Percentiles rank a stretch among this genome's conserved stretches.
phyloP scores from a whole-genome alignment of 1,139 yeast species.

The Spencermartinsiella ligniputridi region DNA sequence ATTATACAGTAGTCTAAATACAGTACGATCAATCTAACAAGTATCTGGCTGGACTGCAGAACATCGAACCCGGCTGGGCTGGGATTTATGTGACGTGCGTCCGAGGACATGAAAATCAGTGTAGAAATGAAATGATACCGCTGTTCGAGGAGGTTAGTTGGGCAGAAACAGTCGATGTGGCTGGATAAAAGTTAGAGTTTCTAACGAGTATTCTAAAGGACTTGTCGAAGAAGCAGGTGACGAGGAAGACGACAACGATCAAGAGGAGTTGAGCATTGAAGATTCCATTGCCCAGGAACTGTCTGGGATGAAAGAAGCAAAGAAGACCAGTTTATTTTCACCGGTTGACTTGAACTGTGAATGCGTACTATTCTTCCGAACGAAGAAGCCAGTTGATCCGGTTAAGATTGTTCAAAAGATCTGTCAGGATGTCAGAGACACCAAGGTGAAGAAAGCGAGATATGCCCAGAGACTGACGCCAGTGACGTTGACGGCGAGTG shows the following conservation, averaged over 20 bases:
- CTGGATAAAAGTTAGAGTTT: too few relatives aligned
- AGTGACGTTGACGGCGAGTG: slow-evolving; percentile 67
- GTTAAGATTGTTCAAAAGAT: slow-evolving; percentile 59
- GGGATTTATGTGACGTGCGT: slow-evolving; percentile 86
- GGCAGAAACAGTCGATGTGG: too few relatives aligned
- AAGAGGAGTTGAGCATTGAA: slow-evolving; percentile 1
- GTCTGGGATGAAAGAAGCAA: slow-evolving; percentile 47
- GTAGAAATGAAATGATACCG: slow-evolving; percentile 65
- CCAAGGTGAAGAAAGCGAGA: slow-evolving; percentile 48
- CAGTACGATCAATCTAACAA: not conserved
- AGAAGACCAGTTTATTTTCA: slow-evolving; percentile 42
- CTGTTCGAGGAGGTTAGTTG: slow-evolving; percentile 47
- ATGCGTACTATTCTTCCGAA: slow-evolving; percentile 75
- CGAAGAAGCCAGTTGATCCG: slow-evolving; percentile 74
- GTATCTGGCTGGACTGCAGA: slow-evolving; percentile 11
- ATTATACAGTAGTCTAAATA: too few relatives aligned
- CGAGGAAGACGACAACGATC: not conserved
- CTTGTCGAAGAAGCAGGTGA: too few relatives aligned
- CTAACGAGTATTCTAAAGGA: too few relatives aligned
- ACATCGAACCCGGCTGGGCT: slow-evolving; percentile 67
- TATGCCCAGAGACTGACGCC: slow-evolving; percentile 75
- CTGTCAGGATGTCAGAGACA: slow-evolving; percentile 54
- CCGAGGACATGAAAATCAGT: slow-evolving; percentile 69
- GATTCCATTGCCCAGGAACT: slow-evolving; percentile 53
- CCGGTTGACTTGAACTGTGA: slow-evolving; percentile 75